Evolutionary conservation across 148 eudicot species (phyloP).

Genomic region (Cornus kousa): DNA sequence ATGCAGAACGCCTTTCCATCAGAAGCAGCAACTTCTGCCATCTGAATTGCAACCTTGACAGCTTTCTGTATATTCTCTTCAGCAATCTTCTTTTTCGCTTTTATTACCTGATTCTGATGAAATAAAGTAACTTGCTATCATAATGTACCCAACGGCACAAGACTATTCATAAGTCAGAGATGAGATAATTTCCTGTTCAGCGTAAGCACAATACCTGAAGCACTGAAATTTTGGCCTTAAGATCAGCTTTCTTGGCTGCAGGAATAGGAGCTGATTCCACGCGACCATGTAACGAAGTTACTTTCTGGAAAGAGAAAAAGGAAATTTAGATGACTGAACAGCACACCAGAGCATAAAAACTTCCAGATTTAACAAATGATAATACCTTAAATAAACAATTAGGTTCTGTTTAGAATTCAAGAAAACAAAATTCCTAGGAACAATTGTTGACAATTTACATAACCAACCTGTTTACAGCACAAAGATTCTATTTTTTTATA

Average conservation of each 20-base stretch:
- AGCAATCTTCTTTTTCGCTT: slow-evolving; percentile 68
- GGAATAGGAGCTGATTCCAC: slow-evolving; percentile 80
- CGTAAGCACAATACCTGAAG: slow-evolving; percentile 59
- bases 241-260: slow-evolving; percentile 75
- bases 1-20: slow-evolving; percentile 78
- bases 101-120: slow-evolving; percentile 62
- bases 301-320: slow-evolving; percentile 50
- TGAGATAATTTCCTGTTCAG: neutral
- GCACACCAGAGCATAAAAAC: neutral
- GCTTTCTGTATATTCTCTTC: slow-evolving; percentile 81
- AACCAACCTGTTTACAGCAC: no score
- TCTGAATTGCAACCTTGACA: slow-evolving; percentile 54
- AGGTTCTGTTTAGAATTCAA: no score
- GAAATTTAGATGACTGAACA: neutral
- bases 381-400: neutral
- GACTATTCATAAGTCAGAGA: neutral
- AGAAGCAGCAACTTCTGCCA: slow-evolving; percentile 66
- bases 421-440: no score
- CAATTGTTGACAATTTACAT: no score
- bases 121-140: neutral
- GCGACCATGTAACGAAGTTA: slow-evolving; percentile 60
- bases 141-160: neutral
- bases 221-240: slow-evolving; percentile 45
- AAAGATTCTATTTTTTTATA: no score
- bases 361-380: neutral